Base-by-base conservation (phyloP, 2,329 filamentous ascomycete species). In the Cordyceps cateniannulata region DNA sequence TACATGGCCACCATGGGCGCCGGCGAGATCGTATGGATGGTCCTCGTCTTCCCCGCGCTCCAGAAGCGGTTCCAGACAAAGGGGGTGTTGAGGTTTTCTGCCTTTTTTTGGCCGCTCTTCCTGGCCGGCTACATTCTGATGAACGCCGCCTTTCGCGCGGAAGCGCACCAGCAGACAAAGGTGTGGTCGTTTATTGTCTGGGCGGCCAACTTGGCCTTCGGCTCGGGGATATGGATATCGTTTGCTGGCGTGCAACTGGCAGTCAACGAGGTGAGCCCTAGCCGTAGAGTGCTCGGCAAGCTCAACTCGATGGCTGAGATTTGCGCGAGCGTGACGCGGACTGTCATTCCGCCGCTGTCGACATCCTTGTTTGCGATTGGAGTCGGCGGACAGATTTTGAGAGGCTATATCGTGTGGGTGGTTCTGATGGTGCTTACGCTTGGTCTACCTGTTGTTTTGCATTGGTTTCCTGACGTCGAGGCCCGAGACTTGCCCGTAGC, bases 21-120 rank as follows among this genome's bases (percentile, higher is more conserved):
- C 16, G 79, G 84, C 3, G 90, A 93, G 70, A 84, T 88, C 0
- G 61, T 83, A 4, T 93, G 89, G 89, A 81, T 91, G 2, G 77
- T 93, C 0, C 64, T 90, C 14, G 76, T 81, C 29, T 93, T 93
- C 68, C 89, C 90, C 1, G 75, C 78, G 0, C 71, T 93, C 1
- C 89, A 93, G 68, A 76, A 73, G 44, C 82, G 82, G 24, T 71
- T 86, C 20, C 88, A 88, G 7, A 91, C 89, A 5, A 85, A 85
- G 25, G 81, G 80, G 4, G 76, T 93, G 0, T 74, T 93, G 62
- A 79, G 81, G 5, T 65, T 75, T 8, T 89, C 87, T 69, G 70
- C 68, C 18, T 54, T 63, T 8, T 64, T 63, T 7, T 92, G 88
- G 75, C 88, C 89, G 0, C 67, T 86, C 51, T 86, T 90, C 69